phyloP scores from a whole-genome alignment of 345 rosid genomes.

The Iberis pinnata region DNA sequence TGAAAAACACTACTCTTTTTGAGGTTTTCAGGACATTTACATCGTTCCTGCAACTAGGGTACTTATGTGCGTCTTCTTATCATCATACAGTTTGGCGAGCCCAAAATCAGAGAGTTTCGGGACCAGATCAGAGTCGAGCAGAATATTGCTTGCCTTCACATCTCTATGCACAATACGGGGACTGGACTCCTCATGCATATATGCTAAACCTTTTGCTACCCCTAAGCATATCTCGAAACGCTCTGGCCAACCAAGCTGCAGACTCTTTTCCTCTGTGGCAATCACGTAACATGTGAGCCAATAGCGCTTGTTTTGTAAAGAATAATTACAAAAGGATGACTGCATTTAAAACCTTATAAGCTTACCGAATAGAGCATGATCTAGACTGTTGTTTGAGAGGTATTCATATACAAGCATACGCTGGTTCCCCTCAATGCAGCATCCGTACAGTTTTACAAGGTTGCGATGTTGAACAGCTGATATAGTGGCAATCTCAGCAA shows the following conservation, averaged over 20 bases:
- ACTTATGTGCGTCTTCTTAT: conserved; percentile 41
- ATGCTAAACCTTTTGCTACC: conserved; percentile 32
- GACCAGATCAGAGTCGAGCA: conserved; percentile 45
- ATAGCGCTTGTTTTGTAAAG: too few species aligned
- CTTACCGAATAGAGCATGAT: conserved; percentile 59
- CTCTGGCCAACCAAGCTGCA: conserved; percentile 40
- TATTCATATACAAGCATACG: conserved; percentile 71
- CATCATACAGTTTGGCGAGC: conserved; percentile 40
- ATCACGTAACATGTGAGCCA: neutral
- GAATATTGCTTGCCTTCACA: conserved; percentile 53
- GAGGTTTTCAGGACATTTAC: conserved; percentile 22
- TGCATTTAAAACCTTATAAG: neutral
- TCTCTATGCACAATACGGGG: conserved; percentile 42
- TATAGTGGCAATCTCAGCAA: conserved; percentile 68
- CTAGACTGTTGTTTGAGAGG: conserved; percentile 63
- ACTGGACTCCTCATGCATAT: conserved; percentile 38
- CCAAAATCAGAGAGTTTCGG: conserved; percentile 45
- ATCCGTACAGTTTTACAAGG: conserved; percentile 63
- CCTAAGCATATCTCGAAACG: conserved; percentile 34
- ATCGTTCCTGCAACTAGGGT: conserved; percentile 40
- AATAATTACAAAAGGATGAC: neutral
- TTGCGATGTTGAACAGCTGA: conserved; percentile 67
- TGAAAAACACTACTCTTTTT: neutral
- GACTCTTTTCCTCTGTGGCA: conserved; percentile 35
- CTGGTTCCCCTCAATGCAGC: conserved; percentile 54